Base-by-base conservation (phyloP, 306 rosid species). In the Cicer bijugum region DNA sequence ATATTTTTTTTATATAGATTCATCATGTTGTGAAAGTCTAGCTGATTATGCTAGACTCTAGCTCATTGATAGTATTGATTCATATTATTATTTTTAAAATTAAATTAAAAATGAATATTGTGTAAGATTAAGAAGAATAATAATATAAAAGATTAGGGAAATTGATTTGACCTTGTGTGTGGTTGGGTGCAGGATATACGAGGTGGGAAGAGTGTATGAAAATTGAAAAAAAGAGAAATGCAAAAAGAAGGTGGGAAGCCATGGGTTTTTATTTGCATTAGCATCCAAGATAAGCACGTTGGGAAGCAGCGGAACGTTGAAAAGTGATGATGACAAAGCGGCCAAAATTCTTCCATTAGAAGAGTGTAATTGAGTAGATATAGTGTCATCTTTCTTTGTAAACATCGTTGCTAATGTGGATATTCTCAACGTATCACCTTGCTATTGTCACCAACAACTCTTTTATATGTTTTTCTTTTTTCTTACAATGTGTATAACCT, bases 311-410 rank as follows among this genome's bases (percentile, higher is more conserved):
- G 61, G 1, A 75, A 9, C 14, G 70, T 23, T 14, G 28, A 50
- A 65, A 52, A 28, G 35, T 28, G 35, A 12, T 53, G 58, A 67
- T 38, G 10, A 15, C 20, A 28, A 53, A 48, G 59, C 6, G 23
- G 46, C 71, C 79, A 74, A 86, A 88, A 58, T 1, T 78, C 84
- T 82, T 67, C 35, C 4, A 4, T 8, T 16, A 56, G 46, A 75
- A 1, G 1, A 15, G 17, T 7, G 72, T 53, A 47, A 23, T 20
- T 51, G 37, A 15, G 69, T 33, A 75, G 8, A 77, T 86, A 86
- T 84, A 88, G 42, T 6, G 10, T 17, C 10, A 0, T 9, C 1
- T 42, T 19, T 75, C 83, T 16, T 84, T 33, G 88, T 0, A 0
- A 0, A 0, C 5, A 67, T 10, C 92, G 87, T 1, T 59, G 4